A percentile compares a stretch with the other conserved stretches of the same genome.
Conservation (phyloP, 805 yeast species). For the Candida rishiriensis region DNA sequence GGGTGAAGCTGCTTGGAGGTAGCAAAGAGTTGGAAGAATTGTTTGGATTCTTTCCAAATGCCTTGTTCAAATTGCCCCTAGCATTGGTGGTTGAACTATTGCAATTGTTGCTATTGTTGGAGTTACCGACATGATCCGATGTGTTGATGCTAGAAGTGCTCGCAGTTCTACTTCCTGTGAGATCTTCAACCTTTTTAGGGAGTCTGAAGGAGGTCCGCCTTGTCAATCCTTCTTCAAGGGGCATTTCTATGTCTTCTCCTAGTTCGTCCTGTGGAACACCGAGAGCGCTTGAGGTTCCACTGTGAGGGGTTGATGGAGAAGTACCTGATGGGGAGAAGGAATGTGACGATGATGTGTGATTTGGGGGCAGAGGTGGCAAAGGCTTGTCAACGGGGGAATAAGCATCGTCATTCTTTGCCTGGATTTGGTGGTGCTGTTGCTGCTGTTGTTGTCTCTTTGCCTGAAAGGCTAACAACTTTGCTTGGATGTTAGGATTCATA, state of each 20-base stretch:
- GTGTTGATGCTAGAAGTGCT: no score
- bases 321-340: constrained; percentile 2
- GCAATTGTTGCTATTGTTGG: not conserved
- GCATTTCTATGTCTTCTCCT: constrained; percentile 10
- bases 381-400: constrained; percentile 7
- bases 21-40: no score
- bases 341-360: no score
- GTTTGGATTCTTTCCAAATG: no score
- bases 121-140: no score
- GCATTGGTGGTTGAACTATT: not conserved
- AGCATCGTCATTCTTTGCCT: constrained; percentile 2
- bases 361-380: constrained; percentile 6
- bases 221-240: constrained; percentile 4
- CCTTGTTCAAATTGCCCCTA: not conserved
- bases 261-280: constrained; percentile 11
- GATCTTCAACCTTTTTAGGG: constrained; percentile 10
- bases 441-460: constrained; percentile 57
- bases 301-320: constrained; percentile 20
- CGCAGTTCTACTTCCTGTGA: no score
- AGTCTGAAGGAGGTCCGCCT: constrained; percentile 25
- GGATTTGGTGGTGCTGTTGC: constrained; percentile 8
- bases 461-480: constrained; percentile 81
- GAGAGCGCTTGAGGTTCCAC: constrained; percentile 12
- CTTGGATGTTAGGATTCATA: constrained; percentile 76
- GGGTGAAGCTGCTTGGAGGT: no score